A percentile compares a stretch with the other conserved stretches of the same genome.
phyloP scores from a whole-genome alignment of 192 early-diverging fungal species.

The Coemansia sp. region DNA sequence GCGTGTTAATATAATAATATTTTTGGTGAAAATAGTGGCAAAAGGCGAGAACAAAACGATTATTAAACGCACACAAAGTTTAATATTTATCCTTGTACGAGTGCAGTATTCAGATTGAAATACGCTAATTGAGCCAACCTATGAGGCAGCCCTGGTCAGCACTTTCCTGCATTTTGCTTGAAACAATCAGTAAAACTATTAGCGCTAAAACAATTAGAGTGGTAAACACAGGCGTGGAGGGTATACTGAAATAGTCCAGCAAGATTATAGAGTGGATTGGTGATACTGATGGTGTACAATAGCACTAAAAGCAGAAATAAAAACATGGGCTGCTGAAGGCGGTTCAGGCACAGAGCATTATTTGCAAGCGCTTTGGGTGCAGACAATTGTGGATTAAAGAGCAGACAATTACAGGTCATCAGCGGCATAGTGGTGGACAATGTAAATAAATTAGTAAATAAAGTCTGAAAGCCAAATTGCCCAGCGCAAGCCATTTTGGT shows the following conservation, averaged over 20 bases:
- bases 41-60: neutral
- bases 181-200: neutral
- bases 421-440: neutral
- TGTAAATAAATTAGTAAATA: conserved; percentile 6
- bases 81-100: neutral
- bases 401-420: neutral
- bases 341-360: neutral
- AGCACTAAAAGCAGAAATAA: neutral
- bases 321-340: conserved; percentile 5
- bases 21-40: conserved; percentile 1
- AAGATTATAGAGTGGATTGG: neutral
- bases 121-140: neutral
- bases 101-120: neutral
- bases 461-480: conserved; percentile 11
- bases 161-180: neutral
- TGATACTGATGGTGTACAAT: neutral
- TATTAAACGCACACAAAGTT: neutral
- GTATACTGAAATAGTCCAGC: neutral
- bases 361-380: neutral
- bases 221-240: neutral
- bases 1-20: neutral
- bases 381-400: neutral
- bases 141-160: neutral
- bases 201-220: neutral
- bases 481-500: neutral